Base-by-base conservation (phyloP, 2,329 filamentous ascomycete genomes). In the Talaromyces amestolkiae region DNA sequence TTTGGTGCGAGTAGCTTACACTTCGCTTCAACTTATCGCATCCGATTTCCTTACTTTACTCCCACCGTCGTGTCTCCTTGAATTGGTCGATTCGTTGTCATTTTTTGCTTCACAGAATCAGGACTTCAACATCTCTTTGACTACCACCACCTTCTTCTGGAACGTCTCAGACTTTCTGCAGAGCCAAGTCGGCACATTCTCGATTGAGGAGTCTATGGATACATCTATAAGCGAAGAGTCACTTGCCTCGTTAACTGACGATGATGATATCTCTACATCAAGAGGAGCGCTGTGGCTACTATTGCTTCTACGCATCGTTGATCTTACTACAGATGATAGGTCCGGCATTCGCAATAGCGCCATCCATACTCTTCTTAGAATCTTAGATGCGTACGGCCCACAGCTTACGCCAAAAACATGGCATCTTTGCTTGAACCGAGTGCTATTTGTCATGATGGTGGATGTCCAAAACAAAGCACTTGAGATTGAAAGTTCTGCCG, bases 91-190 rank as follows among this genome's bases (percentile, higher is more conserved):
- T 79, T 92, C 93, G 11, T 85, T 99, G 24, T 92, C 92, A 72
- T 89, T 90, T 69, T 99, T 98, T 77, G 93, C 92, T 71, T 90
- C 89, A 0, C 95, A 99, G 76, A 85, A 89, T 69, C 91, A 96
- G 70, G 95, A 99, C 73, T 84, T 99, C 43, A 99, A 99, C 71
- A 96, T 98, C 72, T 94, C 94, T 0, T 82, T 99, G 31, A 98
- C 95, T 39, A 95, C 93, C 1, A 91, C 97, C 9, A 97, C 94
- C 0, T 95, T 96, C 74, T 96, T 97, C 76, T 97, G 93, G 92
- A 93, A 94, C 63, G 86, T 97, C 8, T 97, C 94, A 0, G 93
- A 97, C 76, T 95, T 93, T 69, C 82, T 98, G 22, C 84, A 86
- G 64, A 78, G 78, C 8, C 80, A 82, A 43, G 81, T 81, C 58